Base-by-base conservation (phyloP, 768 basidiomycete species). In the Hypholoma sublateritium region DNA sequence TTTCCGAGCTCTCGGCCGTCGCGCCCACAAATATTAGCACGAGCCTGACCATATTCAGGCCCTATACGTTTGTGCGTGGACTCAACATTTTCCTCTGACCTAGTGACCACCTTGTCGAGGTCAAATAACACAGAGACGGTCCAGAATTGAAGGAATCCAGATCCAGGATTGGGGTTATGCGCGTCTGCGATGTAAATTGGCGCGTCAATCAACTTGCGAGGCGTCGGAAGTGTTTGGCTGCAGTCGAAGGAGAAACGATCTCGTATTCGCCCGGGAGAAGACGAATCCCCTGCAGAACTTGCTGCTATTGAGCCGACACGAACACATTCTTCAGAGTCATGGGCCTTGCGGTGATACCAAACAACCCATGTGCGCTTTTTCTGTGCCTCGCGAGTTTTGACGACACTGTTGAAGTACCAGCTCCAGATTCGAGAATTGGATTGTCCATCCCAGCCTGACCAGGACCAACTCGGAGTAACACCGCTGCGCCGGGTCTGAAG, bases 311-410 rank as follows among this genome's bases (percentile, higher is more conserved):
- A 43, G 17, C 39, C 42, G 11, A 56, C 47, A 12, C 37, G 55
- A 16, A 34, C 34, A 8, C 9, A 16, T 14, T 56, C 55, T 11
- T 48, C 36, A 5, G 47, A 49, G 28, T 50, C 47, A 34, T 56
- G 37, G 2, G 55, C 55, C 47, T 50, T 56, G 19, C 55, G 55
- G 8, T 56, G 55, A 28, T 42, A 49, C 55, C 55, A 56, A 9
- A 56, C 42, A 21, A 56, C 49, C 55, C 55, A 56, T 19, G 55
- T 56, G 24, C 37, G 55, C 19, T 19, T 14, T 4, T 32, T 28
- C 16, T 47, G 46, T 4, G 41, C 55, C 17, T 42, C 17, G 28
- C 55, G 36, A 21, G 48, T 34, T 41, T 22, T 35, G 7, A 34
- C 17, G 5, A 50, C 48, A 32, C 28, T 42, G 6, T n/a, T 35